phyloP scores from a whole-genome alignment of 2,329 filamentous ascomycete genomes.

The Bipolaris oryzae region DNA sequence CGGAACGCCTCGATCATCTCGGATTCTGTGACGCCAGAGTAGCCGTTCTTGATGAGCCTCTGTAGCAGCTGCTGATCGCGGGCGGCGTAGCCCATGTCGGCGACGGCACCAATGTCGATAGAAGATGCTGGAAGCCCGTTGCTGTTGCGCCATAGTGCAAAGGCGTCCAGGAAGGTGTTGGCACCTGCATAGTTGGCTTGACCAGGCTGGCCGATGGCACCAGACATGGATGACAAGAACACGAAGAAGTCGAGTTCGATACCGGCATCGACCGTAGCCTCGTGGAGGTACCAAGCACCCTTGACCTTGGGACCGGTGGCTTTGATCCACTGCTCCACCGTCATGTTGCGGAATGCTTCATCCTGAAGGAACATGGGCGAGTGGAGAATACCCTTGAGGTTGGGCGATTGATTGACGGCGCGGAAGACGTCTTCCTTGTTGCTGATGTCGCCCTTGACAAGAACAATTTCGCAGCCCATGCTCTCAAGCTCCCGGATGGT shows the following conservation, averaged over 20 bases:
- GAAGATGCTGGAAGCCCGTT: slow-evolving; percentile 45
- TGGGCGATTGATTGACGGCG: slow-evolving; percentile 4
- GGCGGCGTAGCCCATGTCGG: slow-evolving; percentile 45
- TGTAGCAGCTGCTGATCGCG: not conserved
- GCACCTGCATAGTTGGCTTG: slow-evolving; percentile 57
- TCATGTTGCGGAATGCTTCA: slow-evolving; percentile 19
- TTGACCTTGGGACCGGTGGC: slow-evolving; percentile 23
- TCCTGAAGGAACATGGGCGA: not conserved
- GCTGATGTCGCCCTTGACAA: slow-evolving; percentile 2
- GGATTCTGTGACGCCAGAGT: not conserved
- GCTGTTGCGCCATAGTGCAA: slow-evolving; percentile 22
- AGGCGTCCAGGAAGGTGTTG: slow-evolving; percentile 46
- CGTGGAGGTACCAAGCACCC: slow-evolving; percentile 37
- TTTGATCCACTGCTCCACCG: slow-evolving; percentile 12
- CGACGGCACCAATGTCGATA: slow-evolving; percentile 60
- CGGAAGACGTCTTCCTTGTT: slow-evolving; percentile 4
- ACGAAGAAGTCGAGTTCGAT: slow-evolving; percentile 36
- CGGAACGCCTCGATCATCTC: not conserved
- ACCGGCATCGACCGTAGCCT: slow-evolving; percentile 1
- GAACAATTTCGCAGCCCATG: slow-evolving; percentile 15
- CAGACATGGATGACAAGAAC: slow-evolving; percentile 34
- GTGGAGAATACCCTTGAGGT: not conserved
- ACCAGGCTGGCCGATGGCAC: slow-evolving; percentile 35
- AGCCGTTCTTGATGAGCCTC: not conserved
- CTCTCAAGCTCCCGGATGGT: slow-evolving; percentile 14